phyloP scores from a whole-genome alignment of 495 filamentous ascomycete genomes.

The Hyaloscypha hepaticicola region DNA sequence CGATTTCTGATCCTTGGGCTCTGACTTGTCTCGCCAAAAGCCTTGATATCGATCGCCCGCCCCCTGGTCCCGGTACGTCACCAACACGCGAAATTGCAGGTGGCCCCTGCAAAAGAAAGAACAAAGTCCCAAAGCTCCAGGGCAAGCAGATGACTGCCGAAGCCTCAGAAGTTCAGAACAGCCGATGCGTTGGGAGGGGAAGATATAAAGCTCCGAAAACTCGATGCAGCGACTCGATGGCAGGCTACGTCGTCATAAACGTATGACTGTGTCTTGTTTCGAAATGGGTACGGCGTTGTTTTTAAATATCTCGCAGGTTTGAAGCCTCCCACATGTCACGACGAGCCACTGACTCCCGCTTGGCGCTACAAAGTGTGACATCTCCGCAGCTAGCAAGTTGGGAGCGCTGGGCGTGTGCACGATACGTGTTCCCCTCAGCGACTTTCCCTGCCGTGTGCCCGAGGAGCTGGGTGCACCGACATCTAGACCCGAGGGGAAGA shows the following conservation, averaged over 20 bases:
- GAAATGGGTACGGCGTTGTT: background rate
- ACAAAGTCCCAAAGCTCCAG: too few relatives aligned
- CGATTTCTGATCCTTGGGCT: background rate
- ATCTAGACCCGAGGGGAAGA: background rate
- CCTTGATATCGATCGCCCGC: too few relatives aligned
- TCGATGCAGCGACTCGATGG: background rate
- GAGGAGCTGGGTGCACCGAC: background rate
- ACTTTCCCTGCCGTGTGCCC: background rate
- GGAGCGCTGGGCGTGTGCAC: background rate
- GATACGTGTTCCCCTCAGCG: background rate
- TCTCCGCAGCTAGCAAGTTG: background rate
- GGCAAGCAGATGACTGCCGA: background rate
- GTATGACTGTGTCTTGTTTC: background rate
- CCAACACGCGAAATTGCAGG: too few relatives aligned
- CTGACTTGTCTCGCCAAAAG: background rate
- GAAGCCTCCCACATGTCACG: background rate
- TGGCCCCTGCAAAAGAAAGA: too few relatives aligned
- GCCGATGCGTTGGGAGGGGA: background rate
- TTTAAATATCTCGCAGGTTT: background rate
- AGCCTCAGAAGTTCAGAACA: background rate
- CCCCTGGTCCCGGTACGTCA: background rate
- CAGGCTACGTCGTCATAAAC: background rate
- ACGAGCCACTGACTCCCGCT: background rate
- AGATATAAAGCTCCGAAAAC: background rate
- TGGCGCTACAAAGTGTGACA: background rate